Evolutionary conservation across 345 rosid species (phyloP), one percentile per base, ranked within the genome.

Genomic region (Arabidopsis arenosa): DNA sequence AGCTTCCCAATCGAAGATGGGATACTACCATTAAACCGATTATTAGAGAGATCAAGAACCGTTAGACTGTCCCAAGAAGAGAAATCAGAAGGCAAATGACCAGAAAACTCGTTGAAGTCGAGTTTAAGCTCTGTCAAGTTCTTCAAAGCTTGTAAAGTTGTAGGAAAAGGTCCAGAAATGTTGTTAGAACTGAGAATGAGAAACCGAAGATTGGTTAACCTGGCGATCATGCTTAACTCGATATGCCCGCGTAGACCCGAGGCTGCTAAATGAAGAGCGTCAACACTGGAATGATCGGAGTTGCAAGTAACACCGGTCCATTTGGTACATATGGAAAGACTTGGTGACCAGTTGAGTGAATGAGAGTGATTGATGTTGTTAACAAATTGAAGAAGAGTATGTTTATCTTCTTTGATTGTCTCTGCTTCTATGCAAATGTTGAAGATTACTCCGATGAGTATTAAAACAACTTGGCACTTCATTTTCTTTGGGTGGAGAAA

Each of bases 271-370:
- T 76, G 86, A 59, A 92, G 89, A 47, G 84, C 75, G 5, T 83
- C 68, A 6, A 95, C 89, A 44, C 82, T 80, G 30, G 97, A 85
- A 21, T 77, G 80, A 41, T 89, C 83, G 13, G 57, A 32, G 68
- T 80, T 85, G 79, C 99, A 93, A 9, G 82, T 80, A 48, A 95
- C 89, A 53, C 99, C 98, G 10, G 82, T 82, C 99, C 98, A 95
- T 39, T 76, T 66, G n/a, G 63, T 75, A 79, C 99, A 95, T 2
- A 93, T 76, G 7, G 89, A 63, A 48, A 77, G 81, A 77, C 59
- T 66, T 65, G 81, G 79, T 17, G 80, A 83, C 98, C 97, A 95
- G 17, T 93, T 91, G 17, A 95, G 81, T 58, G 79, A 63, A 36
- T 72, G 85, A 11, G 98, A 81, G 77, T 87, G 89, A 61, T 73